A percentile compares a stretch with the other conserved stretches of the same genome.
phyloP scores from a whole-genome alignment of 192 early-diverging fungal genomes.

The Thamnidium elegans region DNA sequence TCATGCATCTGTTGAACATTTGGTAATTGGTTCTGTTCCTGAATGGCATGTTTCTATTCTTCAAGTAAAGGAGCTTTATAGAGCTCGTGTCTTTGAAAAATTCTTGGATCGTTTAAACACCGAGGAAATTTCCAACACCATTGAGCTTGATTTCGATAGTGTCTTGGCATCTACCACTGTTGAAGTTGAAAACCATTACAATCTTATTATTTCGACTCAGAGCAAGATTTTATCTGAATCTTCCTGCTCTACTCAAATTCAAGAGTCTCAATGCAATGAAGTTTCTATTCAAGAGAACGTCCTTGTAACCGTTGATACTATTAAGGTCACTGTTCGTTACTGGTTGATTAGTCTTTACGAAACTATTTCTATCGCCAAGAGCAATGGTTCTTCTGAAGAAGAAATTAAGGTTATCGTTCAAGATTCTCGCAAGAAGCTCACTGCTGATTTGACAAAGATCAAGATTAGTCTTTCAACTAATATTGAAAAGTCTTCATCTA shows the following conservation, averaged over 20 bases:
- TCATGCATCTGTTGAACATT: constrained; percentile 12
- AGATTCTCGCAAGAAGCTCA: constrained; percentile 3
- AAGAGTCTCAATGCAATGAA: not conserved
- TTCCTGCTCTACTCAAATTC: not conserved
- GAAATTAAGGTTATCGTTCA: constrained; percentile 15
- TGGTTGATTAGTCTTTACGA: constrained; percentile 22
- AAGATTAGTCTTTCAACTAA: constrained; percentile 15
- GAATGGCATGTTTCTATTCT: constrained; percentile 21
- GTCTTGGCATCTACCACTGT: not conserved
- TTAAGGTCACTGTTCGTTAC: constrained; percentile 27
- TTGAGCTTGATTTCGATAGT: constrained; percentile 9
- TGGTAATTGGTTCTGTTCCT: constrained; percentile 15
- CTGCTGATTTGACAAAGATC: not conserved
- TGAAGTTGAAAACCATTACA: constrained; percentile 21
- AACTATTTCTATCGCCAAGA: constrained; percentile 9
- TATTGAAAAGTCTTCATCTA: constrained; percentile 14
- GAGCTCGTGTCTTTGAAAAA: constrained; percentile 23
- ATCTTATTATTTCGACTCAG: not conserved
- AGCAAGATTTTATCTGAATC: not conserved
- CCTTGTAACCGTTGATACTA: constrained; percentile 14
- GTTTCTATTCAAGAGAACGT: constrained; percentile 9
- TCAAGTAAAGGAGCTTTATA: constrained; percentile 26
- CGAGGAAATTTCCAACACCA: not conserved
- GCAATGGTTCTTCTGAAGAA: constrained; percentile 19
- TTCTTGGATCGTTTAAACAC: constrained; percentile 12